phyloP scores from a whole-genome alignment of 2,329 filamentous ascomycete genomes.

The Neonectria punicea region DNA sequence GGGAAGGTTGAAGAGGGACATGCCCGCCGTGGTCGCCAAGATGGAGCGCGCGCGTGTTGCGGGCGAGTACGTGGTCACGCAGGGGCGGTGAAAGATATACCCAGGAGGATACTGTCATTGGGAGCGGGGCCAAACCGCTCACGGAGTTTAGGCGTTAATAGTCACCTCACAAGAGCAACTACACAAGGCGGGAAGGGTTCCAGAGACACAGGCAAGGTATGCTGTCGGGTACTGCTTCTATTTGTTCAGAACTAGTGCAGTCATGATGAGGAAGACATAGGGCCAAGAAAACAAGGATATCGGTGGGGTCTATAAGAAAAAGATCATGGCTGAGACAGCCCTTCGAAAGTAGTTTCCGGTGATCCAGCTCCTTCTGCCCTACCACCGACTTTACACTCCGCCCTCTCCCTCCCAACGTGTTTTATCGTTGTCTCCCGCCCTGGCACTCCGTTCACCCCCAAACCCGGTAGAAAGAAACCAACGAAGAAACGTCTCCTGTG shows the following conservation, averaged over 20 bases:
- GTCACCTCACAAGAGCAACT: not conserved
- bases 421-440: slow-evolving; percentile 29
- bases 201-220: not conserved
- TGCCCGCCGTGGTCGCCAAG: slow-evolving; percentile 70
- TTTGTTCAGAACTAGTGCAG: slow-evolving; percentile 35
- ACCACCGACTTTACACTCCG: slow-evolving; percentile 28
- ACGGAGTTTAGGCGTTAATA: slow-evolving; percentile 19
- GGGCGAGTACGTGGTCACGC: slow-evolving; percentile 64
- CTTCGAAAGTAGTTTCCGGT: slow-evolving; percentile 2
- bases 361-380: slow-evolving; percentile 6
- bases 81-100: slow-evolving; percentile 40
- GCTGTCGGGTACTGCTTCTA: slow-evolving; percentile 24
- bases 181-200: not conserved
- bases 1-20: slow-evolving; percentile 65
- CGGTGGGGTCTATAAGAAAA: slow-evolving; percentile 22
- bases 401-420: slow-evolving; percentile 25
- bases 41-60: slow-evolving; percentile 73
- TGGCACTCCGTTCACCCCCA: slow-evolving; percentile 23
- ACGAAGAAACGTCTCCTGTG: slow-evolving; percentile 37
- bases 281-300: slow-evolving; percentile 30
- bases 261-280: slow-evolving; percentile 29
- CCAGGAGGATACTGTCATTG: slow-evolving; percentile 8
- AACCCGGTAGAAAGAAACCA: slow-evolving; percentile 25
- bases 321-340: slow-evolving; percentile 2
- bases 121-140: slow-evolving; percentile 1